A percentile compares a stretch with the other conserved stretches of the same genome.
Evolutionary conservation across 805 yeast genomes (phyloP).

Genomic region (Grigorovia yakushimaensis): DNA sequence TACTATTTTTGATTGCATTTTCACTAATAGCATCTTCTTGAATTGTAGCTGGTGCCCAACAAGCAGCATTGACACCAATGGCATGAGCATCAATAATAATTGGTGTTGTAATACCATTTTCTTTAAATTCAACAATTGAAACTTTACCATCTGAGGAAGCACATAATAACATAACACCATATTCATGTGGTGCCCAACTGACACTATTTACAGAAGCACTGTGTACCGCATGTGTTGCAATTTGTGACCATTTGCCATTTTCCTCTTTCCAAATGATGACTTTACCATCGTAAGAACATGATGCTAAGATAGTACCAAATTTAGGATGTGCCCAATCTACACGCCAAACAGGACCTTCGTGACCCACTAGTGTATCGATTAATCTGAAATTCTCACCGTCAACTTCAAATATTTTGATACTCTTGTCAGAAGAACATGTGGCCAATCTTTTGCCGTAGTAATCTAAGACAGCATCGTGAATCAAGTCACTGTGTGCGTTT

Average conservation of each 20-base stretch:
- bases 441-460: constrained; percentile 95
- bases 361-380: constrained; percentile 79
- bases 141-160: constrained; percentile 91
- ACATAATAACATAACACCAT: constrained; percentile 84
- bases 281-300: constrained; percentile 92
- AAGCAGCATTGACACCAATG: constrained; percentile 87
- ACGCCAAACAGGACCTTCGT: constrained; percentile 99
- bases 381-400: constrained; percentile 76
- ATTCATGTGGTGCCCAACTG: constrained; percentile 95
- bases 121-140: constrained; percentile 82
- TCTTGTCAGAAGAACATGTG: constrained; percentile 91
- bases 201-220: constrained; percentile 92
- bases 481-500: constrained; percentile 85
- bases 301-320: constrained; percentile 88
- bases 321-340: constrained; percentile 98
- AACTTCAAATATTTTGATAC: constrained; percentile 88
- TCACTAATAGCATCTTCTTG: constrained; percentile 16
- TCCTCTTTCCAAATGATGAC: constrained; percentile 94
- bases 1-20: constrained; percentile 3
- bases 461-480: constrained; percentile 95
- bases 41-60: constrained; percentile 71
- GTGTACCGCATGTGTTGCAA: constrained; percentile 80
- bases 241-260: constrained; percentile 75
- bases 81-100: constrained; percentile 63
- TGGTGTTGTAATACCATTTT: constrained; percentile 71